Evolutionary conservation across 331 rosid genomes (phyloP), one percentile per base, ranked within the genome.

Genomic region (Dryas integrifolia): DNA sequence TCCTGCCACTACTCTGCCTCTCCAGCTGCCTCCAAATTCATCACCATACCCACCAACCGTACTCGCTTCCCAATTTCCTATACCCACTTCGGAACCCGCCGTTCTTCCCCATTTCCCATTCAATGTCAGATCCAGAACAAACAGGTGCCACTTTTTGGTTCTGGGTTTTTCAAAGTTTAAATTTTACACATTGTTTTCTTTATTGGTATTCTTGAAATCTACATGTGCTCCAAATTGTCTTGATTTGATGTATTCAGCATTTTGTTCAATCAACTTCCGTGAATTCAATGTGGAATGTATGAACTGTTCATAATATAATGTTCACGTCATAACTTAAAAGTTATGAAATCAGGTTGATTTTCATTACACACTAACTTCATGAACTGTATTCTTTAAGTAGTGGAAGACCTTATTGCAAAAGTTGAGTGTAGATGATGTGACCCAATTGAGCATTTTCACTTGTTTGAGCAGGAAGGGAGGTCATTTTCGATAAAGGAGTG

Each of bases 401-500:
- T 15, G 7, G 47, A 21, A 18, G 57, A 53, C 14, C 9, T 38
- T 47, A 12, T 5, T 24, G 70, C 8, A 56, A 9, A n/a, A 15
- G 35, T 45, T 35, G 67, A 45, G 13, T 1, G 48, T 35, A 46
- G n/a, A 45, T 40, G 24, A 30, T 30, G 41, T 24, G 38, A 16
- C 44, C 50, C 47, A 65, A 63, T 39, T 65, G 50, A 58, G 65
- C 38, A 11, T 79, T 57, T 67, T 50, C 26, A 35, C 38, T 79
- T 72, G 65, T 61, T 85, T 83, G 72, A 7, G 76, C 92, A 95
- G 97, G 79, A 82, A 65, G 87, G 74, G 78, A 79, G 55, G 74
- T 35, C 85, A 39, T 80, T 89, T 79, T 85, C 88, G 74, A 55
- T 95, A 62, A 91, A 89, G 89, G 83, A 89, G 4, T 77, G 94